Evolutionary conservation across 2,329 filamentous ascomycete species (phyloP).

Genomic region (Pseudocercospora fijiensis): DNA sequence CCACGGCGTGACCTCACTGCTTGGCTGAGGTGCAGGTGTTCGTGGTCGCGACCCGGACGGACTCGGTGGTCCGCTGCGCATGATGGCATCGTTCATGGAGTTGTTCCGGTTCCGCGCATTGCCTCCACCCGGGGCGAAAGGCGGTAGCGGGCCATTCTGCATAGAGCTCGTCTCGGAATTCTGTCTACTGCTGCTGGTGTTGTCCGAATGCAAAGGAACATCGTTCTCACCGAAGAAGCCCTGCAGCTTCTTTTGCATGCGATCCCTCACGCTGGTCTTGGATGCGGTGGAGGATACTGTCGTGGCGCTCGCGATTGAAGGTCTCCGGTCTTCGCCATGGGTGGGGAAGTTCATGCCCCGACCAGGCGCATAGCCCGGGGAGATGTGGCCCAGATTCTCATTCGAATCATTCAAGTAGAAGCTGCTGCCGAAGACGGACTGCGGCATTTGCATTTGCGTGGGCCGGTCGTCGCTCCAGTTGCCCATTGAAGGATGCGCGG

Average conservation of each 20-base stretch:
- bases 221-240: constrained; percentile 86
- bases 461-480: constrained; percentile 33
- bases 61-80: constrained; percentile 61
- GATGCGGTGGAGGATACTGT: constrained; percentile 85
- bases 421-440: constrained; percentile 50
- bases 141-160: constrained; percentile 47
- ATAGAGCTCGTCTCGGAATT: constrained; percentile 60
- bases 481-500: constrained; percentile 53
- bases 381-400: constrained; percentile 68
- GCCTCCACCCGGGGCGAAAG: constrained; percentile 48
- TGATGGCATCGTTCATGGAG: constrained; percentile 67
- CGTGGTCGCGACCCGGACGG: constrained; percentile 74
- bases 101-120: constrained; percentile 71
- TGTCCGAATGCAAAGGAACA: constrained; percentile 57
- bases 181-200: constrained; percentile 54
- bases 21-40: constrained; percentile 59
- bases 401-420: constrained; percentile 72
- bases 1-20: constrained; percentile 93
- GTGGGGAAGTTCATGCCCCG: constrained; percentile 48
- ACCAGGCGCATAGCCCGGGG: constrained; percentile 65
- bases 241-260: constrained; percentile 78
- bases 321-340: constrained; percentile 74
- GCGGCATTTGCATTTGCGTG: constrained; percentile 45
- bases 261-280: constrained; percentile 67
- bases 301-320: constrained; percentile 83